These are phyloP conservation scores for Chaetomiaceae sp. DNA, from an alignment of 2,329 filamentous ascomycete genomes.

Conservation along the genomic window DNA sequence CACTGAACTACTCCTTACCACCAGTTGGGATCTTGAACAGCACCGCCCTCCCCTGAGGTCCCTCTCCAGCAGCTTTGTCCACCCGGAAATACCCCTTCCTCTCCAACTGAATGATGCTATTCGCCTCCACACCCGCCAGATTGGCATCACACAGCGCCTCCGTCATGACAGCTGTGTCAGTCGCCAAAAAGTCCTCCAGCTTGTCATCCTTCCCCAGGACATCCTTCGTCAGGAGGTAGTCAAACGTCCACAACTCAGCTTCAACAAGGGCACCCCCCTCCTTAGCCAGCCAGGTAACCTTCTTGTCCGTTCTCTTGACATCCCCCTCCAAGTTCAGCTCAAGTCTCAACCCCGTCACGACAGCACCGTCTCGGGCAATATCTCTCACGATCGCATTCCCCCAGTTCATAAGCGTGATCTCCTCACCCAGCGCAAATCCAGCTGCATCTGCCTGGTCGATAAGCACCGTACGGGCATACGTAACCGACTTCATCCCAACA, in stretches of 20 bases:
- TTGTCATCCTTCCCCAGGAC: conserved; percentile 83
- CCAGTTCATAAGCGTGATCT: conserved; percentile 95
- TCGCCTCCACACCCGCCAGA: conserved; percentile 68
- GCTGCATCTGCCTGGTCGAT: conserved; percentile 82
- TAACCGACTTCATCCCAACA: conserved; percentile 78
- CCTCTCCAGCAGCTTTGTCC: conserved; percentile 49
- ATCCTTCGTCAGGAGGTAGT: conserved; percentile 91
- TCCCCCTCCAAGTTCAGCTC: conserved; percentile 86
- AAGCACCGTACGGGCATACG: conserved; percentile 68
- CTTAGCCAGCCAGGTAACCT: conserved; percentile 84
- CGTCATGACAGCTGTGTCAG: conserved; percentile 66
- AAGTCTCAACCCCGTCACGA: conserved; percentile 66
- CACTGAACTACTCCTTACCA: neutral
- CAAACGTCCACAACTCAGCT: conserved; percentile 86
- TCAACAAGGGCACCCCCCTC: conserved; percentile 70
- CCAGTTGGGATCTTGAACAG: conserved; percentile 14
- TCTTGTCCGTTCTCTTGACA: conserved; percentile 91
- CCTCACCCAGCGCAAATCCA: conserved; percentile 74
- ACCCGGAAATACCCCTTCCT: conserved; percentile 86
- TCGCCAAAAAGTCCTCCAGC: conserved; percentile 76
- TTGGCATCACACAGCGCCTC: conserved; percentile 76
- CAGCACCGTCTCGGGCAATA: conserved; percentile 47
- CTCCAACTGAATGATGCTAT: conserved; percentile 92
- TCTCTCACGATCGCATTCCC: conserved; percentile 73
- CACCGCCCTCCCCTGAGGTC: conserved; percentile 7